Evolutionary conservation across 331 rosid genomes (phyloP), one percentile per base, ranked within the genome.

Genomic region (Pyracantha coccinea): DNA sequence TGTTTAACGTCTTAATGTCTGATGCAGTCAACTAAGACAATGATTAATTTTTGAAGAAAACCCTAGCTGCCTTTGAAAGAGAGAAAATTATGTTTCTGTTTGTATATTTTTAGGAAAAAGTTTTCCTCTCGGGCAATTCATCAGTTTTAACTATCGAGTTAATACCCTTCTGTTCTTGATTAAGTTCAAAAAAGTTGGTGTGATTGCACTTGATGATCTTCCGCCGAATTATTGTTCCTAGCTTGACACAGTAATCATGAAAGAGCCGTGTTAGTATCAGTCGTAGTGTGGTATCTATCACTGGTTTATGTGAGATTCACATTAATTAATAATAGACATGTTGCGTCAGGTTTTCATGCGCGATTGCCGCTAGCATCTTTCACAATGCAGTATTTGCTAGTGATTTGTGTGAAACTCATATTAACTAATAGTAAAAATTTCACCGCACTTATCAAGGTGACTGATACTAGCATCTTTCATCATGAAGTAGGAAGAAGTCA

Each of bases 11-110:
- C 78, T 76, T 73, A 68, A 27, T 72, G 75, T 21, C 33, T 66
- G 77, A 63, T 52, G 64, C 28, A 77, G 89, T 88, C 93, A 87
- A 84, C 71, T 28, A 21, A 53, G 70, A 79, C 50, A 75, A 75
- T 81, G 59, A 79, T 78, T 66, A 45, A 21, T 66, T 60, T 78
- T 76, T 64, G 81, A 50, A 70, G 14, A 4, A 24, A 35, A 62
- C 16, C 54, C 75, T 57, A 33, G 35, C 24, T 74, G 61, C 60
- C 78, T 68, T 31, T 54, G 4, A 33, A 72, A 45, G 28, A 19
- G n/a, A 19, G 17, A 32, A 62, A 15, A 2, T 62, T 23, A 52
- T 50, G 17, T 6, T 17, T 5, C 45, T 20, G 25, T 15, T 13
- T 14, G 58, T 8, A 52, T 47, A 38, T 16, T 17, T 1, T n/a